phyloP scores from a whole-genome alignment of 352 stramenopile species.

The Thalassiosira oceanica region DNA sequence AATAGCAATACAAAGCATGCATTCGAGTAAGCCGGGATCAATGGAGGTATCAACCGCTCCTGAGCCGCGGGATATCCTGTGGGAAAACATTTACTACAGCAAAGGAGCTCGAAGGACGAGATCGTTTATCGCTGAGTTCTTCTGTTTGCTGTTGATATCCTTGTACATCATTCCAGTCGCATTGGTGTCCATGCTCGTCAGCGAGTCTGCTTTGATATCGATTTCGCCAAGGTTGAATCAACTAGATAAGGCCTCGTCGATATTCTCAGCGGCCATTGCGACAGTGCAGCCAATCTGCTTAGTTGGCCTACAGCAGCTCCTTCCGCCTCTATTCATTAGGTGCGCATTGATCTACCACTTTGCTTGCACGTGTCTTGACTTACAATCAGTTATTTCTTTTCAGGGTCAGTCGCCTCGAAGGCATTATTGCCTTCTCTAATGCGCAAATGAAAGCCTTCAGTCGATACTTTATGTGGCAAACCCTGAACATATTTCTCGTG shows the following conservation, averaged over 20 bases:
- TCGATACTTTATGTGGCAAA: too few relatives aligned
- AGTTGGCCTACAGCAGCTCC: constrained; percentile 78
- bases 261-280: constrained; percentile 74
- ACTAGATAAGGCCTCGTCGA: constrained; percentile 64
- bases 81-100: constrained; percentile 83
- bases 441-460: too few relatives aligned
- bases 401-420: too few relatives aligned
- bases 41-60: too few relatives aligned
- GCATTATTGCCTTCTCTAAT: too few relatives aligned
- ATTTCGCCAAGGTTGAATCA: constrained; percentile 73
- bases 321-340: constrained; percentile 82
- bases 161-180: constrained; percentile 83
- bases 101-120: constrained; percentile 66
- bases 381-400: too few relatives aligned
- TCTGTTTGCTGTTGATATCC: constrained; percentile 80
- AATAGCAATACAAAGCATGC: too few relatives aligned
- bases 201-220: constrained; percentile 74
- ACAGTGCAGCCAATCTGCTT: constrained; percentile 82
- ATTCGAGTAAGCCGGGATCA: too few relatives aligned
- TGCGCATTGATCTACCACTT: too few relatives aligned
- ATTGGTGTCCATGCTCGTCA: constrained; percentile 81
- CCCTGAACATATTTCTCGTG: too few relatives aligned
- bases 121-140: constrained; percentile 72
- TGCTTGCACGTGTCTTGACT: too few relatives aligned
- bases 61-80: too few relatives aligned